Percentiles rank a stretch among this genome's conserved stretches.
These are phyloP conservation scores for Cryptococcus deneoformans DNA, from an alignment of 1,284 basidiomycete species.

Conservation along the genomic window DNA sequence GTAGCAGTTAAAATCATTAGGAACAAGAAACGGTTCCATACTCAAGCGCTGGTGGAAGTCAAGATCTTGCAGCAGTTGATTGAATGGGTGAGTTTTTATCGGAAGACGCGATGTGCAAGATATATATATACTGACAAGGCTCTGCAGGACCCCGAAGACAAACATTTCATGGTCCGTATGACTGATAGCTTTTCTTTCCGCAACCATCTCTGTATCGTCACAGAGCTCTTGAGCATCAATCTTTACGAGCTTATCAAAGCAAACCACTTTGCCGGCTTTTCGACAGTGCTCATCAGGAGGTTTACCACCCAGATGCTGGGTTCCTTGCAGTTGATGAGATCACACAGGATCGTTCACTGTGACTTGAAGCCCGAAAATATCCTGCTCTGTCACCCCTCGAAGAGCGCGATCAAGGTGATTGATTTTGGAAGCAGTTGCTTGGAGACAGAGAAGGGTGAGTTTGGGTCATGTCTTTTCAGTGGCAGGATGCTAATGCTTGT, in stretches of 20 bases:
- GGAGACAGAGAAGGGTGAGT: constrained; percentile 92
- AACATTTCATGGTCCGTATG: constrained; percentile 97
- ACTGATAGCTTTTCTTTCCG: constrained; percentile 99
- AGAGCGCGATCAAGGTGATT: constrained; percentile 97
- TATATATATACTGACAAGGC: not conserved
- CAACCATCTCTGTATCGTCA: constrained; percentile 96
- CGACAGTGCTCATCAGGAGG: constrained; percentile 87
- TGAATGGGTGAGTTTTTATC: constrained; percentile 73
- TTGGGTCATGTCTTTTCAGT: too few relatives aligned
- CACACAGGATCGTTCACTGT: constrained; percentile 98
- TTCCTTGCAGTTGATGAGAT: constrained; percentile 87
- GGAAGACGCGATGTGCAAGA: too few relatives aligned
- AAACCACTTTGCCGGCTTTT: constrained; percentile 96
- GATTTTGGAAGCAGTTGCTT: constrained; percentile 99
- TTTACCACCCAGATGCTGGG: constrained; percentile 95
- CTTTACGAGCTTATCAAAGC: constrained; percentile 99
- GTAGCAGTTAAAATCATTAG: constrained; percentile 99
- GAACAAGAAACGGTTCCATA: constrained; percentile 99
- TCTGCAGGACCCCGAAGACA: constrained; percentile 87
- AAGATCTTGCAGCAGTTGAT: constrained; percentile 95
- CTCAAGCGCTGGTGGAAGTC: constrained; percentile 97
- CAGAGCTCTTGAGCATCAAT: constrained; percentile 97
- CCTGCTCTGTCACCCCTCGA: constrained; percentile 86
- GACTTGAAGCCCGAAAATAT: constrained; percentile 99
- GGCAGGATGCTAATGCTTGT: not conserved